Evolutionary conservation across 176 grass and related monocot species (phyloP).

Genomic region (Phragmites australis): DNA sequence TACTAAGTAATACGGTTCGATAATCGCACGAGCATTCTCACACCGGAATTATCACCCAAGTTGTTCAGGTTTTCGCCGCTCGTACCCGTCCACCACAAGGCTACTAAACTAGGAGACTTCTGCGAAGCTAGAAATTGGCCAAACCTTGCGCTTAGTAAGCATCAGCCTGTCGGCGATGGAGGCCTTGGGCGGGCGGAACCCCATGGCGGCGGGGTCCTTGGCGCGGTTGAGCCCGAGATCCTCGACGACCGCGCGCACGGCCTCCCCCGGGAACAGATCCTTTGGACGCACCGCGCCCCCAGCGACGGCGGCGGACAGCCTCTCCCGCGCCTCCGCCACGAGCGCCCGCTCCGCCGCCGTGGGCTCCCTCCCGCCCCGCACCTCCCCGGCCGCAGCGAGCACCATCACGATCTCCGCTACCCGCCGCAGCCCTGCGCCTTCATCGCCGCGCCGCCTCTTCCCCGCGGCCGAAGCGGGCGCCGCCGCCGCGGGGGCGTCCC

Average conservation of each 20-base stretch:
- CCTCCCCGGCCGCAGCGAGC: constrained; percentile 70
- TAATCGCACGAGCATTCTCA: constrained; percentile 8
- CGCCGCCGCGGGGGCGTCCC: constrained; percentile 34
- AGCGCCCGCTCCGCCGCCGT: constrained; percentile 79
- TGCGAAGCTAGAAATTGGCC: not conserved
- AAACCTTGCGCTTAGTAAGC: constrained; percentile 96
- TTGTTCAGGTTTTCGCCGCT: not conserved
- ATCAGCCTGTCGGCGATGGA: constrained; percentile 84
- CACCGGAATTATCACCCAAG: not conserved
- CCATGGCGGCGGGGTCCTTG: constrained; percentile 66
- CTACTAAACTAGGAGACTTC: not conserved
- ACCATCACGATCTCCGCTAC: constrained; percentile 98
- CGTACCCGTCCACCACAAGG: not conserved
- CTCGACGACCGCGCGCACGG: constrained; percentile 78
- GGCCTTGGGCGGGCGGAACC: constrained; percentile 71
- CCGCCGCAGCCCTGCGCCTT: constrained; percentile 58
- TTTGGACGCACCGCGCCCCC: constrained; percentile 57
- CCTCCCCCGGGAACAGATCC: constrained; percentile 92
- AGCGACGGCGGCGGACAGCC: constrained; percentile 54
- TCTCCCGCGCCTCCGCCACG: constrained; percentile 75
- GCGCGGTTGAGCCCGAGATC: constrained; percentile 89
- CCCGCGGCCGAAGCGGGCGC: constrained; percentile 19
- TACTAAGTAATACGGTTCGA: not conserved
- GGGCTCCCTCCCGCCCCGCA: constrained; percentile 76
- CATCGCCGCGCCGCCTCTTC: constrained; percentile 48